These are phyloP conservation scores for Puccinia novopanici DNA, from an alignment of 1,284 basidiomycete genomes.

Conservation along the genomic window DNA sequence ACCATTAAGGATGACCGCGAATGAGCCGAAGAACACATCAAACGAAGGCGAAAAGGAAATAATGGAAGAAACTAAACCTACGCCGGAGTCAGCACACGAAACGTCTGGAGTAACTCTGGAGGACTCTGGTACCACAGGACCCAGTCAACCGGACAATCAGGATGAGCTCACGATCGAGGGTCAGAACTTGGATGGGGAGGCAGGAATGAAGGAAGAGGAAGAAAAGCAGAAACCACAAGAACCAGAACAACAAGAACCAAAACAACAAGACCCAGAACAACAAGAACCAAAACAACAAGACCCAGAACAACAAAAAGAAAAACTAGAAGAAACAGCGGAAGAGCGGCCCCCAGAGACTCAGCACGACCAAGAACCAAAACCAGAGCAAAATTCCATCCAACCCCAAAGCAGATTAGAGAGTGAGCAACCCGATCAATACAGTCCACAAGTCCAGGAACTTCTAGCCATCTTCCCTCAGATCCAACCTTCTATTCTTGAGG, in stretches of 20 bases:
- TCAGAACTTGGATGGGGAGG: not conserved
- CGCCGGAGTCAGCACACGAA: not conserved
- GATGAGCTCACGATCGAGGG: not conserved
- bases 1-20: not conserved
- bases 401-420: not conserved
- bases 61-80: not conserved
- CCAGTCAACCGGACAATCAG: not conserved
- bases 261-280: not conserved
- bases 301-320: not conserved
- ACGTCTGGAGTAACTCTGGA: not conserved
- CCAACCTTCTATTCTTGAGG: constrained; percentile 38
- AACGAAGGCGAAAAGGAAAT: not conserved
- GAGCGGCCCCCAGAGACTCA: not conserved
- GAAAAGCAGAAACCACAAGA: not conserved
- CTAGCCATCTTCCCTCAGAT: constrained; percentile 46
- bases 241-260: too few species aligned
- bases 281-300: not conserved
- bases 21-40: not conserved
- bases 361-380: not conserved
- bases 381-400: not conserved
- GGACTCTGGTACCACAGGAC: not conserved
- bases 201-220: not conserved
- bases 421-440: constrained; percentile 4
- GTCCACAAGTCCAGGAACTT: constrained; percentile 37
- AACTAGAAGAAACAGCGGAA: not conserved